Base-by-base conservation (phyloP, 768 basidiomycete genomes). In the Cytidiella melzeri region DNA sequence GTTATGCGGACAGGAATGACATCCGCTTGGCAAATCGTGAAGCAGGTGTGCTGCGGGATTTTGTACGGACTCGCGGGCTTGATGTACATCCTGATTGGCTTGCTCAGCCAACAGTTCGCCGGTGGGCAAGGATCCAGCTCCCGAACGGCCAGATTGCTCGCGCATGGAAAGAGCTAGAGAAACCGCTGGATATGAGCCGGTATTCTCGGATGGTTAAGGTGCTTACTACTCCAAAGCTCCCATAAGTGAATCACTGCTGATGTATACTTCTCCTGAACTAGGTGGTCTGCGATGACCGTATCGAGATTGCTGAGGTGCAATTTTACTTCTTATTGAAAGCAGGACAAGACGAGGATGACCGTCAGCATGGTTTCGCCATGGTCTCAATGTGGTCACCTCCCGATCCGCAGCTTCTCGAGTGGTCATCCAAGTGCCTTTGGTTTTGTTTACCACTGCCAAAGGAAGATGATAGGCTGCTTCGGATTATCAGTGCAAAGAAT, bases 301-400 rank as follows among this genome's bases (percentile, higher is more conserved):
- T 30, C 12, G 39, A 41, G 15, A 26, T 9, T 45, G 51, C n/a
- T 2, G 51, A 54, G 28, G 55, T 56, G 9, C 41, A 44, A 12
- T 58, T 27, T 24, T 56, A 43, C 48, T 53, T 52, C 27, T 18
- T 13, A 2, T 23, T 36, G 23, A 2, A n/a, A n/a, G n/a, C n/a
- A n/a, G 20, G 4, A 25, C 27, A 34, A n/a, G n/a, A n/a, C n/a
- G 13, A 40, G n/a, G 21, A 48, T 18, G 27, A 43, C n/a, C 15
- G n/a, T 5, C 7, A 18, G 12, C 23, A 26, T n/a, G 44, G 18
- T 4, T 37, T 55, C 41, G 57, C 57, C 3, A 30, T 57, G 24
- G 36, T 53, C 15, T 50, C 54, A 2, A 11, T 53, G 20, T 57
- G 38, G 27, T 34, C 37, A 5, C 12, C 21, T 2, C 57, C 55